Base-by-base conservation (phyloP, 2,329 filamentous ascomycete species). In the Cytospora paraplurivora region DNA sequence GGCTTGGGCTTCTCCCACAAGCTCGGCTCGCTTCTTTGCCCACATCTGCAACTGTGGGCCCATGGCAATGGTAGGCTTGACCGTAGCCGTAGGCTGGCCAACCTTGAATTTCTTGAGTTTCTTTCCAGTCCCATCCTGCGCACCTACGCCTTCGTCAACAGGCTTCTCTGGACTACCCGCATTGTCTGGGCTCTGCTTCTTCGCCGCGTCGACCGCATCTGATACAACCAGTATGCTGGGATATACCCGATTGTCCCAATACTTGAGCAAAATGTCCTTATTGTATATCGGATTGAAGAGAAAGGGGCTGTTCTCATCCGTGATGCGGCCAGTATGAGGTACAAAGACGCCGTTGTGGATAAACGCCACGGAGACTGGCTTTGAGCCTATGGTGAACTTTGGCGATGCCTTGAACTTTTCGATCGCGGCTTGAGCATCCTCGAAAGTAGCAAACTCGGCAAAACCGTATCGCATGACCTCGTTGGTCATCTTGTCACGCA, bases 321-420 rank as follows among this genome's bases (percentile, higher is more conserved):
- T 80, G 1, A 79, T 63, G 8, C 82, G 81, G 57, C 88, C 84
- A 56, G 89, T 81, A 51, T 90, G 88, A 0, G 90, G 91, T 13
- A 93, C 85, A 71, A 96, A 95, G 3, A 95, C 91, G 6, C 91
- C 91, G n/a, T 90, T 86, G 68, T 95, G 91, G 47, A 93, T 93
- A 68, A 90, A 92, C 51, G 85, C 89, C 32, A 92, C 82, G 12
- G 85, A 81, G 17, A 92, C 89, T 0, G 87, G 85, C 68, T 87
- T 88, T 3, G 88, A 91, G 0, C 88, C 88, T 66, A 95, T 91
- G 2, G 88, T 92, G 70, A 94, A 94, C 56, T 87, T 89, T 12
- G 91, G 85, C 34, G 88, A 86, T 38, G 87, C 88, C 47, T 86
- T 85, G 69, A 89, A 89, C 68, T 92, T 91, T 27, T 83, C 81